Evolutionary conservation across 2,329 filamentous ascomycete genomes (phyloP), one percentile per base, ranked within the genome.

Genomic region (Clarireedia monteithiana): DNA sequence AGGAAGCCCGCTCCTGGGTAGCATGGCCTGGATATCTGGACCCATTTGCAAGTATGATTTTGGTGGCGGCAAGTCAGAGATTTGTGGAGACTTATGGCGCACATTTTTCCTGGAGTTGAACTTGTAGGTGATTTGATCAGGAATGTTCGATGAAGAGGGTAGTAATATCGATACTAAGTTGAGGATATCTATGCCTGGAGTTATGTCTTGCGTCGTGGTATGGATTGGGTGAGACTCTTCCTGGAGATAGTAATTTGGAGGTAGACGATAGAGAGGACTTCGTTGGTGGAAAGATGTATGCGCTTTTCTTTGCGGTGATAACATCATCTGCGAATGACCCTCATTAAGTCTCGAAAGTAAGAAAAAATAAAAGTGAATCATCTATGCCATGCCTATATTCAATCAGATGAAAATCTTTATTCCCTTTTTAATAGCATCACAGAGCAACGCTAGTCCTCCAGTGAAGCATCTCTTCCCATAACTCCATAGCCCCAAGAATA

Each of bases 41-140:
- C 30, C 53, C 53, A 55, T 50, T 55, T 48, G 27, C 53, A 55
- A 12, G 47, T 27, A 24, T 27, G 44, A 4, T 47, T 30, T 27
- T 47, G 6, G 15, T 47, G 44, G 7, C 44, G 44, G 6, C 44
- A 47, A 24, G 44, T 47, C 2, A 47, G 23, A 24, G 44, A 47
- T 26, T 47, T 47, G 26, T 47, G 44, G 23, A 47, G 24, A 15
- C 20, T 47, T 24, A 47, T 47, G 23, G 20, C 27, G 44, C 44
- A 47, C 44, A 47, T 47, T 15, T 42, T 42, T 2, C 6, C 39
- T 42, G 39, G 39, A 42, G 30, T 34, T 12, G 9, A 24, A 6
- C 14, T 30, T 24, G 23, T 5, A 23, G 15, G 20, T 24, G 23
- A 47, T 30, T n/a, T 12, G 30, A 34, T 34, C 10, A 9, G 30